phyloP scores from a whole-genome alignment of 495 filamentous ascomycete genomes.

The Melanomma pulvis-pyrius region DNA sequence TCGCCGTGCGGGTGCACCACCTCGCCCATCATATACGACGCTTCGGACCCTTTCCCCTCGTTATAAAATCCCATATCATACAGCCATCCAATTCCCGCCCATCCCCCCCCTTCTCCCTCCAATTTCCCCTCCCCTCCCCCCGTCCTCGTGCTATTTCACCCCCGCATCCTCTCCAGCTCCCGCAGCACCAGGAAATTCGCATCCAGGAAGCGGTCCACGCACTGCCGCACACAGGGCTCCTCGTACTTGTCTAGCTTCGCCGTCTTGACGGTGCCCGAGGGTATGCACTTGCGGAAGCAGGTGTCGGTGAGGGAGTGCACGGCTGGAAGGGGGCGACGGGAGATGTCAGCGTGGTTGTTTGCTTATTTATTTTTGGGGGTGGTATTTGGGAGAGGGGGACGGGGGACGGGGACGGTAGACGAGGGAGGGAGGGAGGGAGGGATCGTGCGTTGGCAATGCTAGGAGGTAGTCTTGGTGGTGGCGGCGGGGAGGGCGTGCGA shows the following conservation, averaged over 20 bases:
- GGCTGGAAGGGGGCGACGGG: too few species aligned
- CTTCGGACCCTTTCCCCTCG: too few species aligned
- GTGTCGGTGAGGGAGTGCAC: slow-evolving; percentile 82
- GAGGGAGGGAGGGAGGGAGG: not conserved
- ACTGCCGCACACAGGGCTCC: slow-evolving; percentile 82
- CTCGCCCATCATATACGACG: too few species aligned
- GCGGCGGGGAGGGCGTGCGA: too few species aligned
- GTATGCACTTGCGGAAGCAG: slow-evolving; percentile 92
- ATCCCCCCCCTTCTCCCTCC: not conserved
- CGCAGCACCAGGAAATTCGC: slow-evolving; percentile 76
- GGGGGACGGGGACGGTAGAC: not conserved
- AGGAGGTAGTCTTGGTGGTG: too few species aligned
- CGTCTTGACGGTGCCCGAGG: slow-evolving; percentile 61
- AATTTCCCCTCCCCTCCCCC: not conserved
- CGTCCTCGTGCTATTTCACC: not conserved
- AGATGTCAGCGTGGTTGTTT: not conserved
- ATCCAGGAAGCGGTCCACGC: slow-evolving; percentile 92
- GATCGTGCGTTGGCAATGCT: too few species aligned
- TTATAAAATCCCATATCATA: too few species aligned
- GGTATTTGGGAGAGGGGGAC: slow-evolving; percentile 11
- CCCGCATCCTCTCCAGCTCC: slow-evolving; percentile 71
- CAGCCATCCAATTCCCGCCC: not conserved
- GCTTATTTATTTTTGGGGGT: not conserved
- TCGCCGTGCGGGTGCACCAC: too few species aligned
- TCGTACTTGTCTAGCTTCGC: slow-evolving; percentile 72